phyloP scores from a whole-genome alignment of 1,284 basidiomycete species.

The Cryptococcus sp. region DNA sequence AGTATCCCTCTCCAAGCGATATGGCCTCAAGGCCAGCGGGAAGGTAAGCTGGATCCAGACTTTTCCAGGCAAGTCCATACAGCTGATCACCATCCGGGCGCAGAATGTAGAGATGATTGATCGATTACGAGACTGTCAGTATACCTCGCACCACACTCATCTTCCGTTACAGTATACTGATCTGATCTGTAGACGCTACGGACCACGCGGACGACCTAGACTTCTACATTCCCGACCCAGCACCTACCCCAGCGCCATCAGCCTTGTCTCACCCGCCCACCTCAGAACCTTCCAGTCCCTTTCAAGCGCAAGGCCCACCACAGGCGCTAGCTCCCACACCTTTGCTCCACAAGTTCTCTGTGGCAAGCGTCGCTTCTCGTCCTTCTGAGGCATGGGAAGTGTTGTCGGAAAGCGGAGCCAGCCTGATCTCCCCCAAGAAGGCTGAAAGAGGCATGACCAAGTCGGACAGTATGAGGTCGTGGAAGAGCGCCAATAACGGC shows the following conservation, averaged over 20 bases:
- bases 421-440: slow-evolving; percentile 35
- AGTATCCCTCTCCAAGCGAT: slow-evolving; percentile 48
- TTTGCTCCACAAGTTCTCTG: slow-evolving; percentile 14
- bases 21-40: slow-evolving; percentile 49
- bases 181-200: slow-evolving; percentile 23
- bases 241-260: slow-evolving; percentile 21
- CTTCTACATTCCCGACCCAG: slow-evolving; percentile 25
- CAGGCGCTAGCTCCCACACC: slow-evolving; percentile 20
- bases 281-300: slow-evolving; percentile 13
- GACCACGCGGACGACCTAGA: slow-evolving; percentile 14
- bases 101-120: slow-evolving; percentile 47
- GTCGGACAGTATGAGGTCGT: slow-evolving; percentile 29
- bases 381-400: slow-evolving; percentile 43
- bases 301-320: slow-evolving; percentile 6
- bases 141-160: neutral
- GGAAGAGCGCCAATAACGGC: slow-evolving; percentile 50
- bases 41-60: slow-evolving; percentile 36
- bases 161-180: neutral
- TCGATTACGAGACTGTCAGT: slow-evolving; percentile 47
- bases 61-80: neutral
- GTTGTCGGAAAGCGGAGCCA: slow-evolving; percentile 38
- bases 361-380: slow-evolving; percentile 11
- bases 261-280: slow-evolving; percentile 2
- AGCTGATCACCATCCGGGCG: slow-evolving; percentile 12
- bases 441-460: slow-evolving; percentile 16